phyloP scores from a whole-genome alignment of 345 rosid genomes.

The Microcos paniculata region DNA sequence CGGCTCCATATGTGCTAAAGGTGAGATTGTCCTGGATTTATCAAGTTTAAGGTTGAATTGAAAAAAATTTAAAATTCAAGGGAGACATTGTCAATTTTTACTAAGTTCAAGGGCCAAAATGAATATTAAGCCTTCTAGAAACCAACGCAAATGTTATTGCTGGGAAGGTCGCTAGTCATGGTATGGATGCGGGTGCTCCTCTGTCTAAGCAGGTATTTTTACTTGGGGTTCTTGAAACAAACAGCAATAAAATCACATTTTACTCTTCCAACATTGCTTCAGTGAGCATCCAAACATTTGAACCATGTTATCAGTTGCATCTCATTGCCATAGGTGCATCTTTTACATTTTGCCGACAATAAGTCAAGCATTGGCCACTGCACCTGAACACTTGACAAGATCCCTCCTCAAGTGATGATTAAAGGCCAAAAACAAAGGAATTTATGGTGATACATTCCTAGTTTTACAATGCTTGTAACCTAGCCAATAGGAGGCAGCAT shows the following conservation, averaged over 20 bases:
- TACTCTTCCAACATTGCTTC: background rate
- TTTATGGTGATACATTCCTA: background rate
- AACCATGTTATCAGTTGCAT: background rate
- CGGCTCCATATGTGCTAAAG: too few species aligned
- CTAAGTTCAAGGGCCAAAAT: too few species aligned
- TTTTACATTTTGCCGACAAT: slow-evolving; percentile 50
- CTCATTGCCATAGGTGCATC: background rate
- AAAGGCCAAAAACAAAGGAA: background rate
- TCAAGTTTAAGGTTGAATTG: too few species aligned
- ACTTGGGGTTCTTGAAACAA: background rate
- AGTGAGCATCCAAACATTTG: background rate
- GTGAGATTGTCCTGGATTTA: too few species aligned
- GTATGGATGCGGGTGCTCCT: slow-evolving; percentile 60
- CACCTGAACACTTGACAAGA: slow-evolving; percentile 75
- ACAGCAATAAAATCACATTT: background rate
- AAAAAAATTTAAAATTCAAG: too few species aligned
- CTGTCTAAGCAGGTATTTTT: slow-evolving; percentile 75
- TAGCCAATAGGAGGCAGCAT: slow-evolving; percentile 8
- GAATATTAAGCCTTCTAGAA: too few species aligned
- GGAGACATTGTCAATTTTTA: too few species aligned
- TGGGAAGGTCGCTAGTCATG: slow-evolving; percentile 69
- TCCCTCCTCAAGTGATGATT: slow-evolving; percentile 64
- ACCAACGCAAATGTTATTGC: slow-evolving; percentile 77
- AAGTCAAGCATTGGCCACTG: slow-evolving; percentile 82
- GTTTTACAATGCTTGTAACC: background rate